phyloP scores from a whole-genome alignment of 352 stramenopile species.

The Phytophthora lateralis region DNA sequence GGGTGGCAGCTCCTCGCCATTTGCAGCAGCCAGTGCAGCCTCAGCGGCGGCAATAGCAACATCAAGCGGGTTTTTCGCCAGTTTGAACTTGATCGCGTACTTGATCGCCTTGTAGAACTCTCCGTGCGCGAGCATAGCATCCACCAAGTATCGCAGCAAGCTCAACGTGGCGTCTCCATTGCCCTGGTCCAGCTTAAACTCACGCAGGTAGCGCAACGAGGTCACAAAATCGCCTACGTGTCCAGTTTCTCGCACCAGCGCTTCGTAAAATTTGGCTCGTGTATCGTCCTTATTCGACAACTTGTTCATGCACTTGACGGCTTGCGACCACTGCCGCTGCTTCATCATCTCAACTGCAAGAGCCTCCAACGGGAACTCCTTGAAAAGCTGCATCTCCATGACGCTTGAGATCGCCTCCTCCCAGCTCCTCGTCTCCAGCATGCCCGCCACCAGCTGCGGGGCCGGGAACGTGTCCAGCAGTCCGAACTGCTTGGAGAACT shows the following conservation, averaged over 20 bases:
- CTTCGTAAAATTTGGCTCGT: conserved; percentile 49
- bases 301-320: conserved; percentile 85
- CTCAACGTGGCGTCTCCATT: conserved; percentile 36
- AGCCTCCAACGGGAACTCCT: conserved; percentile 69
- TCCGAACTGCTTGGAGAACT: conserved; percentile 84
- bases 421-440: conserved; percentile 74
- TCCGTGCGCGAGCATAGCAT: conserved; percentile 65
- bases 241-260: conserved; percentile 61
- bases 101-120: conserved; percentile 92
- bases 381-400: conserved; percentile 74
- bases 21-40: conserved; percentile 34
- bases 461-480: conserved; percentile 72
- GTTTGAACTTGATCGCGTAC: conserved; percentile 85
- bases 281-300: conserved; percentile 49
- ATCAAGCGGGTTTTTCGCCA: conserved; percentile 46
- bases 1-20: conserved; percentile 12
- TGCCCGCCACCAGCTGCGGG: conserved; percentile 61
- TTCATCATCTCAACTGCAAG: conserved; percentile 73
- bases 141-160: conserved; percentile 64
- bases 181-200: conserved; percentile 74
- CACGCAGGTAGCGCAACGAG: conserved; percentile 66
- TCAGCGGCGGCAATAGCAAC: conserved; percentile 36
- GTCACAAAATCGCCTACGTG: conserved; percentile 76
- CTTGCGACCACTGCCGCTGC: conserved; percentile 68
- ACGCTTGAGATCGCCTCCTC: conserved; percentile 77